Evolutionary conservation across 768 basidiomycete genomes (phyloP), one percentile per base, ranked within the genome.

Genomic region (Ramaria sp.): DNA sequence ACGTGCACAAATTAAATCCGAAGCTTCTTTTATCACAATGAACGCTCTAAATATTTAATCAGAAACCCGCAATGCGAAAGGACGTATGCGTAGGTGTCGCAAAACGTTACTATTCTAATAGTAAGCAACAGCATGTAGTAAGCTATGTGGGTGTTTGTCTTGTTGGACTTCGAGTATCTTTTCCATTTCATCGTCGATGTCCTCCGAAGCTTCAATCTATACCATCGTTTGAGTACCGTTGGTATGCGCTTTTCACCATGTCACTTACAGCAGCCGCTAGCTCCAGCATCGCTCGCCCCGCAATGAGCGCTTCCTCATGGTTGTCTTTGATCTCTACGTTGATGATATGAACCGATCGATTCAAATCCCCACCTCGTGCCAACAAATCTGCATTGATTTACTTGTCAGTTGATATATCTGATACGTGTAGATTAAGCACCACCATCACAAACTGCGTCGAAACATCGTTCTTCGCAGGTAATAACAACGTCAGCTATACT

Each of bases 251-350:
- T 25, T 42, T 48, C 32, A 34, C 36, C 41, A 54, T 8, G 25
- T 28, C 16, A 75, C 90, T 71, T 63, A 96, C 95, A 52, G 93
- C 86, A 47, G 81, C 74, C 7, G 91, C 92, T 20, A 99, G 73
- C 63, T 95, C 94, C 27, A 98, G 73, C 65, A 98, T 93, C 1
- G 95, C 93, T 67, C 84, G 89, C 16, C 96, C 95, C 24, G 96
- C 96, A 59, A 97, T 91, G 45, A 87, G 73, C 0, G 96, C 96
- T 69, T 99, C 96, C 74, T 98, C 96, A 62, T 97, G 94, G 64
- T 96, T 98, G 69, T 99, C 96, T 72, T 89, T 96, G 69, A 98
- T 98, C 65, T 99, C 96, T 57, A 98, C 80, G 68, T 99, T 99
- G 63, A 99, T 89, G 41, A 99, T 68, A 67, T 99, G 96, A 16